Evolutionary conservation across 1,139 yeast species (phyloP).

Genomic region (Lodderomyces margitis): DNA sequence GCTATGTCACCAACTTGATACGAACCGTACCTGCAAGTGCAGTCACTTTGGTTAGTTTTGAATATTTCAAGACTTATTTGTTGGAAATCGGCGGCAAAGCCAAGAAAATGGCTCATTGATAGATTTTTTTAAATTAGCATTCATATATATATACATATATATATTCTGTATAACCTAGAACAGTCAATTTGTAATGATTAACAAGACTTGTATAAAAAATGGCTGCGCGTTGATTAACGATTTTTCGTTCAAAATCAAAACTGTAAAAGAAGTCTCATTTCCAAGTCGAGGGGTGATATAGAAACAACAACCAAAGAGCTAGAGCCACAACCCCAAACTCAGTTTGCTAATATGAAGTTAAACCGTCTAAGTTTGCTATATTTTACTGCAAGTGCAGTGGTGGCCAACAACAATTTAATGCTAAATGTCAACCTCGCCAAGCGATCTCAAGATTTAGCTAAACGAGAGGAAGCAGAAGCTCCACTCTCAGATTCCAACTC

Average conservation of each 20-base stretch:
- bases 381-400: background rate
- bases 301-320: too few species aligned
- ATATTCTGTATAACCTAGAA: too few species aligned
- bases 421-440: background rate
- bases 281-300: too few species aligned
- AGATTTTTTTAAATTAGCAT: background rate
- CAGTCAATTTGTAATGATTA: background rate
- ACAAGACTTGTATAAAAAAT: background rate
- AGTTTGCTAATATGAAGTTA: slow-evolving; percentile 1
- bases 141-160: too few species aligned
- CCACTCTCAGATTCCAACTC: background rate
- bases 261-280: background rate
- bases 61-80: slow-evolving; percentile 69
- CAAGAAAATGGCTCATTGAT: slow-evolving; percentile 3
- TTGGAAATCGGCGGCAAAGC: slow-evolving; percentile 34
- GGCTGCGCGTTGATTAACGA: background rate
- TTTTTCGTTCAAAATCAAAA: background rate
- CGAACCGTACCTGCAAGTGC: slow-evolving; percentile 96
- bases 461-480: background rate
- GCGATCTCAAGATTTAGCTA: background rate
- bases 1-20: slow-evolving; percentile 79
- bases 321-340: background rate
- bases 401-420: too few species aligned
- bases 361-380: background rate
- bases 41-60: slow-evolving; percentile 90